Percentiles rank a stretch among this genome's conserved stretches.
Conservation (phyloP, 257 asterid genomes). For the Solanum chilense region DNA sequence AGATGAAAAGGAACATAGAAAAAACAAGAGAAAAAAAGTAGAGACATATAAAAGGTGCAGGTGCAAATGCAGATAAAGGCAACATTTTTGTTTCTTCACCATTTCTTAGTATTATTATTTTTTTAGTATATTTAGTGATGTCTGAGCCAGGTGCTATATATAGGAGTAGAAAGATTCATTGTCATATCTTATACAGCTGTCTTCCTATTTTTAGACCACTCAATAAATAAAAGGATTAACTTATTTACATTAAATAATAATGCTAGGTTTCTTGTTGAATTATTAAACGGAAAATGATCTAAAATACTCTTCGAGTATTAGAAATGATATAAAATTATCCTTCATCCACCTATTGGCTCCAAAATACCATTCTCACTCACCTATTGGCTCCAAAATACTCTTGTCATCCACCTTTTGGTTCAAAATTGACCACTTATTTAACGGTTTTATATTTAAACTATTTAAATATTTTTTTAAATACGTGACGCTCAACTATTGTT, state of each 20-base stretch:
- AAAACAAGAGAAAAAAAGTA: neutral
- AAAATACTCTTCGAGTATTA: no score
- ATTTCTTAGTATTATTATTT: neutral
- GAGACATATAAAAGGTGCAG: constrained; percentile 29
- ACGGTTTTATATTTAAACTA: no score
- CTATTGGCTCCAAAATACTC: no score
- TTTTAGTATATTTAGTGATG: neutral
- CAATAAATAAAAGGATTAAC: neutral
- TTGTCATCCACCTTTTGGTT: no score
- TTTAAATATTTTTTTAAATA: no score
- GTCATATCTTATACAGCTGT: neutral
- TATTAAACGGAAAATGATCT: no score
- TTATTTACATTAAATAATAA: neutral
- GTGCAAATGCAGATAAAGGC: constrained; percentile 45
- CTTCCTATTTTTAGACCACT: neutral
- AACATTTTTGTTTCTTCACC: constrained; percentile 14
- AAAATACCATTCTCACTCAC: no score
- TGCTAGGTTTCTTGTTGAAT: neutral
- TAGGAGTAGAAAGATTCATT: neutral
- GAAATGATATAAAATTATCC: no score
- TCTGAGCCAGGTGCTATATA: neutral
- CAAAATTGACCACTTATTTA: no score
- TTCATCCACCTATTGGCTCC: no score
- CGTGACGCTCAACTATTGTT: no score
- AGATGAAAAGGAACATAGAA: neutral